Base-by-base conservation (phyloP, 148 eudicot species). In the Cornus suecica region DNA sequence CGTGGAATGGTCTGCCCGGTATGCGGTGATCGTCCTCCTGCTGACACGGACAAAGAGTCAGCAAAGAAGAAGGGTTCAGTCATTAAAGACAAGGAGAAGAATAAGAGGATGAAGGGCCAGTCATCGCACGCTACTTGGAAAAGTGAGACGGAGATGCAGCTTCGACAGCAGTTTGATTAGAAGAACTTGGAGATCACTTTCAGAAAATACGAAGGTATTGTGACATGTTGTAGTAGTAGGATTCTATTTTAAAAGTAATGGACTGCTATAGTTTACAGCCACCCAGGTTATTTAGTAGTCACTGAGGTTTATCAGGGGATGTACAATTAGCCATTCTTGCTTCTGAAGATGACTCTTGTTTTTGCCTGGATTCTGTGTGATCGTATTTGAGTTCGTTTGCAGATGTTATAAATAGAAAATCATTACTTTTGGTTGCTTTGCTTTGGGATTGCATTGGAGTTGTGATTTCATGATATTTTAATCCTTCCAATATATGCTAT, bases 121-220 rank as follows among this genome's bases (percentile, higher is more conserved):
- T 96, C 99, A 48, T 93, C 99, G 9, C 99, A 96, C 51, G 94
- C 99, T 0, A 86, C 93, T 0, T 96, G 99, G 99, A 96, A 96
- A 80, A 96, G 94, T 42, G 99, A 96, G 90, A 90, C 97, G 0
- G 99, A 96, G 78, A 96, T 96, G 99, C 97, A 90, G 68, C 97
- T 96, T 30, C 84, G 99, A 31, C 99, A 93, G 82, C 94, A 90
- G 68, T 96, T 93, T 79, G 99, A 95, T 85, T 96, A 91, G 88
- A 79, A 30, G 54, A 37, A 34, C 58, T 63, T 30, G 2, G 14
- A 32, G 37, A 60, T 2, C 73, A 26, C 16, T 30, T 73, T 27
- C 58, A 14, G 58, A 52, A 20, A 52, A 52, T 20, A 22, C 23
- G 4, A 1, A 25, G 62, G 23, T 58, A 18, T 7, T 58, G 62